Base-by-base conservation (phyloP, 371 early-diverging fungal species). In the Capniomyces stellatus region DNA sequence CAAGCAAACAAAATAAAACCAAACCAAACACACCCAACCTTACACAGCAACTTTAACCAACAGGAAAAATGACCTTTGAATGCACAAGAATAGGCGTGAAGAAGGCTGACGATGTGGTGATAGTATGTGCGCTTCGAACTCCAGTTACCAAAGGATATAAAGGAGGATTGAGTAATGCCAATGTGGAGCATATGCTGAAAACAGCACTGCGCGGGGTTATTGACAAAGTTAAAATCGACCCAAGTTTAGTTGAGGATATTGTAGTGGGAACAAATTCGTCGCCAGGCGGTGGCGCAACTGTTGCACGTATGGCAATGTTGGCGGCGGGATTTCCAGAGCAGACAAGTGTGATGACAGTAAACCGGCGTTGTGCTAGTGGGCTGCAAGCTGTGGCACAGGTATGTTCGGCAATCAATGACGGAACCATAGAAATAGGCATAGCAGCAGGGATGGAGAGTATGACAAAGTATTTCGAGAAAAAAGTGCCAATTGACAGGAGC, bases 361-460 rank as follows among this genome's bases (percentile, higher is more conserved):
- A 98, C 81, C 83, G 96, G 46, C 92, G 92, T 72, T 98, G 96
- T 78, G 92, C 92, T 49, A 85, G 85, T 58, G 96, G 98, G 62
- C 79, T 98, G 48, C 92, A 96, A 68, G 92, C 96, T 28, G 81
- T 88, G 53, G 89, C 83, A 54, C 80, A 76, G 67, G 83, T 95
- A 47, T 95, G 90, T 46, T 69, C 79, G 59, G 87, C 87, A 54
- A 94, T 98, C 66, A 83, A 82, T 71, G 63, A 83, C 31, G 94
- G 92, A 63, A 71, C 78, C 74, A 91, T 97, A 61, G 91, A 93
- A 63, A 73, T 92, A 51, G 98, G 98, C 67, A 89, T 98, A 30
- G 88, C 85, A 64, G 98, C 94, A 43, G 98, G 98, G 73, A 92
- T 95, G 46, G 98, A 98, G 69, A 85, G 86, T 68, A 98, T 98